Conservation (phyloP, 495 filamentous ascomycete species). For the Podospora sp. region DNA sequence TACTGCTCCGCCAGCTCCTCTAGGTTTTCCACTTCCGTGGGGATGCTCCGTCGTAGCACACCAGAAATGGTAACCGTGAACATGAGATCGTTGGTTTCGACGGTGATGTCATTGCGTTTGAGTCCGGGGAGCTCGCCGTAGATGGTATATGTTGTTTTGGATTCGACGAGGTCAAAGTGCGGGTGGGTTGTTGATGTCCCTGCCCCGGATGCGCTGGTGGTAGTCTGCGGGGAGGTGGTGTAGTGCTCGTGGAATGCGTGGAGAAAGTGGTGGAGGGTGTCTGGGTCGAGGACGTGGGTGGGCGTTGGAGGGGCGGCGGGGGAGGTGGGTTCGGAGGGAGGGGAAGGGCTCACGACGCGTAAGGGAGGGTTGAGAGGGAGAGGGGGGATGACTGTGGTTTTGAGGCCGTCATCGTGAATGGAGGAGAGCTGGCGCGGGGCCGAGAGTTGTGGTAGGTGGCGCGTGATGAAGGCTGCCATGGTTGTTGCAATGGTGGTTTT, state of each 20-base stretch:
- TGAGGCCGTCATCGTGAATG: background rate
- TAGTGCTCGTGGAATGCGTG: constrained; percentile 24
- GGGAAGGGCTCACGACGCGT: background rate
- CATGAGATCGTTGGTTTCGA: constrained; percentile 20
- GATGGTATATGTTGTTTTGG: constrained; percentile 17
- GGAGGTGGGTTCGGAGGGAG: background rate
- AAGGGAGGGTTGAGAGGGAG: background rate
- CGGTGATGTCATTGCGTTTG: background rate
- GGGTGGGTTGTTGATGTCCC: constrained; percentile 11
- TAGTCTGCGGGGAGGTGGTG: background rate
- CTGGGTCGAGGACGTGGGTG: background rate
- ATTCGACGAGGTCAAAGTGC: constrained; percentile 21
- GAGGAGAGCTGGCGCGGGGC: background rate
- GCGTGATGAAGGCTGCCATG: constrained; percentile 5
- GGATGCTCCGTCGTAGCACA: background rate
- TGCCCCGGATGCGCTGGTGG: background rate
- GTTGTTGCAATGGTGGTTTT: constrained; percentile 3
- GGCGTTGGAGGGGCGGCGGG: background rate
- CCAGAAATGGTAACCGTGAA: constrained; percentile 22
- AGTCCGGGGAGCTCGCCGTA: constrained; percentile 24
- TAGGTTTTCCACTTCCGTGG: constrained; percentile 1
- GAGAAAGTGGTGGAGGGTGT: constrained; percentile 18
- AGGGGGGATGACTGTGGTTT: constrained; percentile 10
- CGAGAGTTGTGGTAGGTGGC: background rate
- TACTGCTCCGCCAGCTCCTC: background rate